Evolutionary conservation across 1,284 basidiomycete genomes (phyloP).

Genomic region (Fistulina hepatica): DNA sequence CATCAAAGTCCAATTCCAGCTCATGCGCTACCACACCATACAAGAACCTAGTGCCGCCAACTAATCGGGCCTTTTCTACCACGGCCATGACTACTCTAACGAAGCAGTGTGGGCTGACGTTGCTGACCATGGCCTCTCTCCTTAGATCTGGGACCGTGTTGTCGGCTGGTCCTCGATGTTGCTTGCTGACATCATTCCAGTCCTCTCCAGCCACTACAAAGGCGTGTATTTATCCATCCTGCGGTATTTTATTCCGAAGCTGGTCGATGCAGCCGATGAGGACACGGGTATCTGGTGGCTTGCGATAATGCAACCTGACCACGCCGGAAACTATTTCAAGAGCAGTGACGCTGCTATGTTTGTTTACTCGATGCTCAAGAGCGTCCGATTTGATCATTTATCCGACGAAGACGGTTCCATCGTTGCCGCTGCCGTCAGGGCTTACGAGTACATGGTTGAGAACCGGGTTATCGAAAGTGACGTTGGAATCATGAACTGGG

Average conservation of each 20-base stretch:
- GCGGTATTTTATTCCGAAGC: slow-evolving; percentile 24
- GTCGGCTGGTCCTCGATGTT: slow-evolving; percentile 42
- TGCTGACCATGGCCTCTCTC: slow-evolving; percentile 35
- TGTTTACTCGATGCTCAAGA: slow-evolving; percentile 35
- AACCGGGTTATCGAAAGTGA: slow-evolving; percentile 32
- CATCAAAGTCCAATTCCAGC: slow-evolving; percentile 31
- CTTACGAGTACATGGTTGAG: slow-evolving; percentile 31
- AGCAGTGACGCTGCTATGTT: slow-evolving; percentile 38
- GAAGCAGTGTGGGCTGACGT: slow-evolving; percentile 33
- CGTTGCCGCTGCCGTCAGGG: slow-evolving; percentile 28
- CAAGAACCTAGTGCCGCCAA: slow-evolving; percentile 28
- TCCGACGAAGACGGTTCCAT: slow-evolving; percentile 29
- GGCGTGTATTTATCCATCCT: slow-evolving; percentile 24
- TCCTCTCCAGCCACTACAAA: slow-evolving; percentile 24
- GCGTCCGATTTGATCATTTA: slow-evolving; percentile 32
- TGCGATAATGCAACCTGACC: slow-evolving; percentile 36
- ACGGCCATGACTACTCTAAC: slow-evolving; percentile 37
- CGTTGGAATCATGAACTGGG: slow-evolving; percentile 35
- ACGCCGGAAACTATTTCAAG: slow-evolving; percentile 38
- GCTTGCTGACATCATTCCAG: slow-evolving; percentile 35
- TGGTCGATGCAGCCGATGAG: slow-evolving; percentile 31
- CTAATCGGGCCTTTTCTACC: slow-evolving; percentile 34
- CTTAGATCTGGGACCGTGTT: slow-evolving; percentile 39
- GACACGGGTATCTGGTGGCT: slow-evolving; percentile 38
- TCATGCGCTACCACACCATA: slow-evolving; percentile 34